Base-by-base conservation (phyloP, 2,329 filamentous ascomycete genomes). In the Aspergillus fischeri region DNA sequence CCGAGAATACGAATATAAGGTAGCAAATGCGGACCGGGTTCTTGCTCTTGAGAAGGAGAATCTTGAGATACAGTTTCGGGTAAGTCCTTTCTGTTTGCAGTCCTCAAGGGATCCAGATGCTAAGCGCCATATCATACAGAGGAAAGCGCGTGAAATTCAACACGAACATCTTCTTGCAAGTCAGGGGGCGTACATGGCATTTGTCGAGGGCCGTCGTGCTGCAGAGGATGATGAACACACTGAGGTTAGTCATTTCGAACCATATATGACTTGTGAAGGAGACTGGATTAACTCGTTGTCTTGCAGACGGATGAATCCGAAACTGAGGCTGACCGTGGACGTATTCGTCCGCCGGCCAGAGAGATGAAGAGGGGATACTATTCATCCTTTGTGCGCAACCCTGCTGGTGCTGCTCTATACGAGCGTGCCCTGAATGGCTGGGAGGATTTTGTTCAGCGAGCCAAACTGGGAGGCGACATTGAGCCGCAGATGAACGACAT, bases 141-240 rank as follows among this genome's bases (percentile, higher is more conserved):
- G 60, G 32, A 68, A 67, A 27, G 62, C 63, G 17, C 59, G 60
- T 28, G 60, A 71, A 52, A 67, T 71, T 11, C 66, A 69, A 53
- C 65, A 74, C n/a, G 75, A 77, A 51, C 73, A 75, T 59, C 66
- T 75, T 24, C 60, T 67, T 52, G 74, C 73, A n/a, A 71, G 73
- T 20, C 67, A 73, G 58, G 74, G 75, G 41, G 73, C 71, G 11
- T 75, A 73, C 54, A 73, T 76, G 65, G 65, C 70, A 6, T 72
- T 75, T 49, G 67, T 75, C 25, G 70, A 74, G 54, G 71, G 73
- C n/a, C 67, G 70, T 49, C 70, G 69, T 32, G 71, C 70, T 44
- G 73, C 70, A 17, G 71, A 73, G 54, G 75, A 77, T 57, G 75
- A 77, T 49, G 75, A 76, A 50, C 72, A 75, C 53, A 77, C 75